These are phyloP conservation scores for Aspergillus ruber DNA, from an alignment of 2,329 filamentous ascomycete genomes.

Conservation along the genomic window DNA sequence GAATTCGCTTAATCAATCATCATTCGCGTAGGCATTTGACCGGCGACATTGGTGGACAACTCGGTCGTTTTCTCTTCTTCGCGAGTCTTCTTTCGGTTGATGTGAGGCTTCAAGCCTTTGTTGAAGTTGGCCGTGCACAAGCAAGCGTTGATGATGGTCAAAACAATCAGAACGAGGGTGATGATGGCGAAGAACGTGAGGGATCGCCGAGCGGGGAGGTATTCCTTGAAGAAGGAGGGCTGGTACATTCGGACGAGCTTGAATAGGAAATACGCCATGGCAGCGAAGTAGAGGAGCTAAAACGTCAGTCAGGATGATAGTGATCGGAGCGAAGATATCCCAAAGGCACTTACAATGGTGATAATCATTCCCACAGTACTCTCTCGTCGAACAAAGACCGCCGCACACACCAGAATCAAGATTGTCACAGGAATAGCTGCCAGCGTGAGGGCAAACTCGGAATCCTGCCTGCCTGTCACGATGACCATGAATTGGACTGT, in stretches of 20 bases:
- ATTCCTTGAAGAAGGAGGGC: constrained; percentile 51
- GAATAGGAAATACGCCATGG: constrained; percentile 92
- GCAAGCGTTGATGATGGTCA: constrained; percentile 81
- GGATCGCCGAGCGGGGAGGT: constrained; percentile 72
- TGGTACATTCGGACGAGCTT: constrained; percentile 96
- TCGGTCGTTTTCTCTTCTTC: constrained; percentile 47
- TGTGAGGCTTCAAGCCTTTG: constrained; percentile 79
- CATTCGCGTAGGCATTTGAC: constrained; percentile 36
- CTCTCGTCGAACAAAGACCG: constrained; percentile 77
- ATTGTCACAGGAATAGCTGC: constrained; percentile 89
- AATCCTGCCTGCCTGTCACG: constrained; percentile 61
- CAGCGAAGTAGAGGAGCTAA: constrained; percentile 73
- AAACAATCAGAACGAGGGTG: constrained; percentile 78
- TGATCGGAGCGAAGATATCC: not conserved
- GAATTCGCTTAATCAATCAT: constrained; percentile 36
- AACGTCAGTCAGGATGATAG: constrained; percentile 7
- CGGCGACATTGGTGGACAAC: constrained; percentile 30
- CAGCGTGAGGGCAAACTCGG: constrained; percentile 80
- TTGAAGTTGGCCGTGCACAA: constrained; percentile 88
- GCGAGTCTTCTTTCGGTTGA: constrained; percentile 54
- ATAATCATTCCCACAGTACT: constrained; percentile 68
- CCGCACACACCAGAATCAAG: constrained; percentile 75
- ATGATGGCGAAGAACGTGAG: constrained; percentile 91
- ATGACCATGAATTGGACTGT: constrained; percentile 97
- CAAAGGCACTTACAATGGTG: constrained; percentile 56